Percentiles rank a stretch among this genome's conserved stretches.
Evolutionary conservation across 2,329 filamentous ascomycete genomes (phyloP).

Genomic region (Metarhizium brunneum): DNA sequence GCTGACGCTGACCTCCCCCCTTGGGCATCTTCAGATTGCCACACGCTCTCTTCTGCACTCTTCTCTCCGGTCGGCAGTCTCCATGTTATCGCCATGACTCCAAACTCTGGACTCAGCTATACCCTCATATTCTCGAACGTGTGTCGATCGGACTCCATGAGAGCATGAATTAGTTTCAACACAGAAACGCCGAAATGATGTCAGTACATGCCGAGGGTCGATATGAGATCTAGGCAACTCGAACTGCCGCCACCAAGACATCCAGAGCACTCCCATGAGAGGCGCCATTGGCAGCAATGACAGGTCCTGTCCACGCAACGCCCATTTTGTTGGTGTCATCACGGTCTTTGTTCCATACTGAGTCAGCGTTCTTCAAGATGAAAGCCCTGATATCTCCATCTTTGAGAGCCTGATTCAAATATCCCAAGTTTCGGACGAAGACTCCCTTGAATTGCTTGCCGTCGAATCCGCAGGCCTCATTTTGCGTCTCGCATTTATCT

Average conservation of each 20-base stretch:
- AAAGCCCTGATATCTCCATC: constrained; percentile 40
- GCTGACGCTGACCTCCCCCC: too few species aligned
- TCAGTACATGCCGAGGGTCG: neutral
- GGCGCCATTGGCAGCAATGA: constrained; percentile 38
- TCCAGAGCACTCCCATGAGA: constrained; percentile 60
- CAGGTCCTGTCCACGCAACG: constrained; percentile 57
- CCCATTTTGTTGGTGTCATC: constrained; percentile 43
- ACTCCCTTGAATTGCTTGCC: constrained; percentile 64
- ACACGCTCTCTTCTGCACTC: too few species aligned
- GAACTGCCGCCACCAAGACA: constrained; percentile 52
- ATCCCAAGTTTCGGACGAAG: constrained; percentile 54
- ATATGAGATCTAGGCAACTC: constrained; percentile 19
- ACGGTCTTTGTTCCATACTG: constrained; percentile 54
- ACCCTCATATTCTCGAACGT: too few species aligned
- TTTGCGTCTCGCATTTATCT: constrained; percentile 23
- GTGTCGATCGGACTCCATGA: too few species aligned
- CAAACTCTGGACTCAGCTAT: too few species aligned
- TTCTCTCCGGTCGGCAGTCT: too few species aligned
- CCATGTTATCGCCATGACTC: too few species aligned
- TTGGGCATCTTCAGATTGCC: too few species aligned
- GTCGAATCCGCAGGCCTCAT: constrained; percentile 33
- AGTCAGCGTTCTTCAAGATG: constrained; percentile 52
- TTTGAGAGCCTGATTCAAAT: constrained; percentile 42
- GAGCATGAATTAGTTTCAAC: neutral
- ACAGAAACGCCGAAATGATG: neutral